These are phyloP conservation scores for Chlorella sp. DNA, from an alignment of 139 green algal genomes.

Conservation along the genomic window DNA sequence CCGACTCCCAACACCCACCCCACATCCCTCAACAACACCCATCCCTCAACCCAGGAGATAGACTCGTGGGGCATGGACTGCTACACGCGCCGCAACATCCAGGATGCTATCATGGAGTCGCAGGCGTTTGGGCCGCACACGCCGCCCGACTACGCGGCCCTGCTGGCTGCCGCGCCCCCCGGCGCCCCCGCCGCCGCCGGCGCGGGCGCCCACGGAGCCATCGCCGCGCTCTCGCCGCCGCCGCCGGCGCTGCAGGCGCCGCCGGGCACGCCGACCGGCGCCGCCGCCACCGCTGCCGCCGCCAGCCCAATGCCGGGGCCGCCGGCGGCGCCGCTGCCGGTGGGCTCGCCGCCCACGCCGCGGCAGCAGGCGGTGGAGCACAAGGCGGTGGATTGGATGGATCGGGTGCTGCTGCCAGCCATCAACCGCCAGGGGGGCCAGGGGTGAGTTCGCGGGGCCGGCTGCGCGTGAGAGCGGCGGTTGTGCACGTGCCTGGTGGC, in stretches of 20 bases:
- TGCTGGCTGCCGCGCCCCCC: slow-evolving; percentile 2
- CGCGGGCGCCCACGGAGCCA: background rate
- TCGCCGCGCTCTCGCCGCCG: too few species aligned
- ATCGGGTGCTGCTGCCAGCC: slow-evolving; percentile 62
- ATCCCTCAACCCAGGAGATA: too few species aligned
- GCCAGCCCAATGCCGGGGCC: background rate
- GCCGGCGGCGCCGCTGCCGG: background rate
- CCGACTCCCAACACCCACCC: too few species aligned
- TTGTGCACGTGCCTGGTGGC: background rate
- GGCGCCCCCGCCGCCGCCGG: background rate
- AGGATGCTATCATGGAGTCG: slow-evolving; percentile 69
- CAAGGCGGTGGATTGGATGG: slow-evolving; percentile 58
- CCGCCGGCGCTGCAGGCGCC: too few species aligned
- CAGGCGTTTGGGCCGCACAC: slow-evolving; percentile 46
- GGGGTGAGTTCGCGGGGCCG: background rate
- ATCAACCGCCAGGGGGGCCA: slow-evolving; percentile 56
- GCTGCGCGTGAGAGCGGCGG: background rate
- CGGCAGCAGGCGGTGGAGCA: slow-evolving; percentile 15
- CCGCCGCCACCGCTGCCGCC: too few species aligned
- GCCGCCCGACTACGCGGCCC: slow-evolving; percentile 26
- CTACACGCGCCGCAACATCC: slow-evolving; percentile 81
- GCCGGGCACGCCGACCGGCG: too few species aligned
- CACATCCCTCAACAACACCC: too few species aligned
- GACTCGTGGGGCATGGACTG: slow-evolving; percentile 88
- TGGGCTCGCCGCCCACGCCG: slow-evolving; percentile 2